Evolutionary conservation across 768 basidiomycete species (phyloP).

Genomic region (Tulasnella calospora): DNA sequence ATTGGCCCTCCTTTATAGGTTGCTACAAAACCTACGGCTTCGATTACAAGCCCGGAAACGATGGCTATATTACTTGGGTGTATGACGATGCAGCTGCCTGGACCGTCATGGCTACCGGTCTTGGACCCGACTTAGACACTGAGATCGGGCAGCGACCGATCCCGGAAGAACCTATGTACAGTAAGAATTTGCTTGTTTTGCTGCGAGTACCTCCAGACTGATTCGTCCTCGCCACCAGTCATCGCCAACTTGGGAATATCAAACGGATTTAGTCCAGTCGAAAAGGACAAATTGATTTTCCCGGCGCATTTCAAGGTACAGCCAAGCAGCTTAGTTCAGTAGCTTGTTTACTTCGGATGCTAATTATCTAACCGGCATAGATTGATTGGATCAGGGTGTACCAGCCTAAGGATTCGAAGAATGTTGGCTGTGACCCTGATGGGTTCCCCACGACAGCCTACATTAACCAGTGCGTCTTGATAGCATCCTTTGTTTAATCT

Average conservation of each 20-base stretch:
- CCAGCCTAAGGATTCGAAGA: slow-evolving; percentile 62
- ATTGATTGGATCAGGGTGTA: slow-evolving; percentile 91
- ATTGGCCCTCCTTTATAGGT: slow-evolving; percentile 22
- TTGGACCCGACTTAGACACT: slow-evolving; percentile 55
- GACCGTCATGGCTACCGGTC: slow-evolving; percentile 62
- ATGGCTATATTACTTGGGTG: slow-evolving; percentile 78
- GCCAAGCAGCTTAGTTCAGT: slow-evolving; percentile 32
- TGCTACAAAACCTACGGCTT: slow-evolving; percentile 73
- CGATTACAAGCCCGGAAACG: slow-evolving; percentile 76
- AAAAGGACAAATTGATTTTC: slow-evolving; percentile 8
- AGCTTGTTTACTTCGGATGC: slow-evolving; percentile 36
- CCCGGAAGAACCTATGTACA: slow-evolving; percentile 72
- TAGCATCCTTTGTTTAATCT: neutral
- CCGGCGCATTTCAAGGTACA: slow-evolving; percentile 9
- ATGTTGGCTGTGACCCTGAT: slow-evolving; percentile 79
- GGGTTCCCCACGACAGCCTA: slow-evolving; percentile 77
- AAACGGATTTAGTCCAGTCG: slow-evolving; percentile 63
- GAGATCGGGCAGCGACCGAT: slow-evolving; percentile 66
- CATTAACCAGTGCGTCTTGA: slow-evolving; percentile 54
- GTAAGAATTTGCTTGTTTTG: slow-evolving; percentile 37
- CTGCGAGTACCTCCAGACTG: neutral
- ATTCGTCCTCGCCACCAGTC: slow-evolving; percentile 49
- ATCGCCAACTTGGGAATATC: slow-evolving; percentile 85
- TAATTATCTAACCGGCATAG: slow-evolving; percentile 55
- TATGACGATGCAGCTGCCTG: slow-evolving; percentile 56